Evolutionary conservation across 768 basidiomycete species (phyloP).

Genomic region (Podaxis mareebaensis): DNA sequence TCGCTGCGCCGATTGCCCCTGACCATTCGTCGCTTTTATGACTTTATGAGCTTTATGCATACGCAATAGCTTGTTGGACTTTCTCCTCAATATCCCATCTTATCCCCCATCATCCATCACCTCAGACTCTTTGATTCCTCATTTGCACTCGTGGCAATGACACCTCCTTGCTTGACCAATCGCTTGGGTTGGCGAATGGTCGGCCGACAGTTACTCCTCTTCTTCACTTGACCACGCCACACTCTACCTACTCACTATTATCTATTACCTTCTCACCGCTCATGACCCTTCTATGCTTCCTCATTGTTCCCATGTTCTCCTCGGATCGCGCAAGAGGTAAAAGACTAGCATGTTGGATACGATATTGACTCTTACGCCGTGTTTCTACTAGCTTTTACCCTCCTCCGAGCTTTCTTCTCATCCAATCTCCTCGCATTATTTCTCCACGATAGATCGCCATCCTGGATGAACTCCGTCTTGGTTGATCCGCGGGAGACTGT

Average conservation of each 20-base stretch:
- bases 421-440: not conserved
- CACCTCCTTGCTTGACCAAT: not conserved
- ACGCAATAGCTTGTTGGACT: slow-evolving; percentile 10
- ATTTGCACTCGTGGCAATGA: not conserved
- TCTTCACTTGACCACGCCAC: not conserved
- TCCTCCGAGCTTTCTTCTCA: not conserved
- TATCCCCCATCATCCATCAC: not conserved
- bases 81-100: not conserved
- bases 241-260: not conserved
- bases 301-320: not conserved
- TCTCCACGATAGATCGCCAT: not conserved
- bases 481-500: not conserved
- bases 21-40: not conserved
- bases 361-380: not conserved
- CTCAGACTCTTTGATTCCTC: not conserved
- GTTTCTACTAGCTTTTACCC: not conserved
- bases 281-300: not conserved
- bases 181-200: not conserved
- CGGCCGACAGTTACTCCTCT: not conserved
- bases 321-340: not conserved
- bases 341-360: slow-evolving; percentile 3
- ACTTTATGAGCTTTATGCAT: slow-evolving; percentile 13
- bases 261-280: not conserved
- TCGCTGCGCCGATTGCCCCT: not conserved
- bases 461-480: not conserved